Base-by-base conservation (phyloP, 345 rosid genomes). In the Gossypium turneri region DNA sequence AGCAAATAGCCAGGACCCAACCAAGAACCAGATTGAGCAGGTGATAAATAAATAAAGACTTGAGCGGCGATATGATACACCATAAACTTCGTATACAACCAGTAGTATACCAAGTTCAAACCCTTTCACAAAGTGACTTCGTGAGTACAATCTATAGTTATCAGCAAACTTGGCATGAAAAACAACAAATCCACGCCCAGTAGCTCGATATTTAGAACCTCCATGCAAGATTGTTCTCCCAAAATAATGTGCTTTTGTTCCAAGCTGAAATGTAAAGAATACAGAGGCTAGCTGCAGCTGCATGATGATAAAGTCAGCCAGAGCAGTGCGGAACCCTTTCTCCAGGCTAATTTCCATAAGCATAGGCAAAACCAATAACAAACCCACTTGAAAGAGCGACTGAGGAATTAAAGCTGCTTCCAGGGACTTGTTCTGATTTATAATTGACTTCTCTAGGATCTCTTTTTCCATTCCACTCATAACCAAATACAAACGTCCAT, bases 401-500 rank as follows among this genome's bases (percentile, higher is more conserved):
- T 79, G 85, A 24, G 85, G 80, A 20, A 82, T 82, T 82, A 84
- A 72, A 56, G 85, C 85, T 44, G 83, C 82, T 65, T 77, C 80
- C n/a, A 81, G 72, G 1, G 85, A 74, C 44, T 79, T 68, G 55
- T 79, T 63, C 60, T 81, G 81, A 60, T 72, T 79, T n/a, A 47
- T 62, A n/a, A 61, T 20, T 50, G 68, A 47, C 2, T 27, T 51
- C 59, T 61, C 45, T 3, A 27, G 45, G 38, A 73, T 47, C 24
- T 51, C 56, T 48, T 19, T n/a, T 62, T 73, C 76, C 57, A 73
- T 34, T 73, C 76, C 76, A 73, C 60, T 61, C 76, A 73, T 24
- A 10, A 73, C 55, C 68, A 73, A 45, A 44, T 93, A 96, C 41
- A 96, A 47, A 43, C 98, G 98, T 43, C 99, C 99, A 76, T 96